A percentile compares a stretch with the other conserved stretches of the same genome.
Conservation (phyloP, 176 grass and related monocot species). For the Eremochloa ophiuroides region DNA sequence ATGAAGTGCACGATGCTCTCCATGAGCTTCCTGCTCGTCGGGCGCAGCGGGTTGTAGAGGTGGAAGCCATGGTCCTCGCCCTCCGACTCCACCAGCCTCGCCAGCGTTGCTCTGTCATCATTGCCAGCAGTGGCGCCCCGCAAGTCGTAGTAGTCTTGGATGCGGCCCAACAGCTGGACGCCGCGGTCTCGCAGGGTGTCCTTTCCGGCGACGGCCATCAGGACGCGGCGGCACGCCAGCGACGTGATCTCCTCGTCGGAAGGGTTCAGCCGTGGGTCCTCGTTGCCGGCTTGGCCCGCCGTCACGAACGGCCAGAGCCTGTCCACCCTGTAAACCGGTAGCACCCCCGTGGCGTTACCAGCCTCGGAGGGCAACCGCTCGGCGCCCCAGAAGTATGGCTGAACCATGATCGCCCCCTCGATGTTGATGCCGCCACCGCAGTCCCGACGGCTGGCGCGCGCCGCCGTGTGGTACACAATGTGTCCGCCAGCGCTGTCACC, state of each 20-base stretch:
- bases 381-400: constrained; percentile 7
- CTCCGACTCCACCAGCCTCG: neutral
- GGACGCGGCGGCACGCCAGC: neutral
- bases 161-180: neutral
- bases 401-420: neutral
- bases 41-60: neutral
- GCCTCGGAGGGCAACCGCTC: neutral
- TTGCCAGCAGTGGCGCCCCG: too few relatives aligned
- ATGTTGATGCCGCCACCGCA: neutral
- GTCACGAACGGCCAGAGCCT: constrained; percentile 23
- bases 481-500: constrained; percentile 21
- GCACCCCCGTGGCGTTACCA: neutral
- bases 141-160: neutral
- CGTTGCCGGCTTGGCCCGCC: constrained; percentile 25
- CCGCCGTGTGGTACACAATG: neutral
- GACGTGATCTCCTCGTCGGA: neutral
- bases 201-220: neutral
- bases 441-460: neutral
- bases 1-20: neutral
- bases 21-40: constrained; percentile 1
- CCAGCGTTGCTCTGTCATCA: neutral
- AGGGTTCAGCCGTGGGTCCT: constrained; percentile 7
- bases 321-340: neutral
- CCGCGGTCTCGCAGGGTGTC: neutral
- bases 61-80: constrained; percentile 24